Conservation (phyloP, 371 early-diverging fungal species). For the Zancudomyces culisetae region DNA sequence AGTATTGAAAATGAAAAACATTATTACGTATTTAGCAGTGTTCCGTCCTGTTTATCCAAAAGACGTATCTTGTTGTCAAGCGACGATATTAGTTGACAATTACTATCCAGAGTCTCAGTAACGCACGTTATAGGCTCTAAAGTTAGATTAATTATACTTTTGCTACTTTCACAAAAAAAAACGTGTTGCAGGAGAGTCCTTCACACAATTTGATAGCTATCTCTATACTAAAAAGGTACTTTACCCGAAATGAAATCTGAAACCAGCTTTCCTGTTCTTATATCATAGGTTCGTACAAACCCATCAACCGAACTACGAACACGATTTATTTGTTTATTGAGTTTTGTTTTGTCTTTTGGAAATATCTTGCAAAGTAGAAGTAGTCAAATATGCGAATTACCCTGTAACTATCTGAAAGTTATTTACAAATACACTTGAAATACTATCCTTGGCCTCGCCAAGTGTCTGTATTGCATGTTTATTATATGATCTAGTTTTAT, state of each 20-base stretch:
- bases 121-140: not conserved
- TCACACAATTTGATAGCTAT: slow-evolving; percentile 5
- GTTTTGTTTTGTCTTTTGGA: not conserved
- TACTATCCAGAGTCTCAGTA: slow-evolving; percentile 29
- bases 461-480: slow-evolving; percentile 52
- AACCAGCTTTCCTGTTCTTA: slow-evolving; percentile 44
- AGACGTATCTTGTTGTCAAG: slow-evolving; percentile 56
- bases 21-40: slow-evolving; percentile 38
- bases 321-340: not conserved
- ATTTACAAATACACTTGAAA: slow-evolving; percentile 47
- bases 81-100: slow-evolving; percentile 54
- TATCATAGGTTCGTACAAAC: slow-evolving; percentile 51
- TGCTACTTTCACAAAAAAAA: not conserved
- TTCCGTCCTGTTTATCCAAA: slow-evolving; percentile 69
- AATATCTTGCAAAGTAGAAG: not conserved
- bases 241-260: slow-evolving; percentile 55
- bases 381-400: not conserved
- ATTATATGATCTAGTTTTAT: not conserved
- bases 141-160: not conserved
- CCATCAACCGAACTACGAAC: slow-evolving; percentile 52
- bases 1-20: not conserved
- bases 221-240: slow-evolving; percentile 54
- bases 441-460: slow-evolving; percentile 65
- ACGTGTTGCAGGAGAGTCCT: not conserved
- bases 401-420: slow-evolving; percentile 50